phyloP scores from a whole-genome alignment of 75 land plant genomes.

The Isoetes taiwanensis region DNA sequence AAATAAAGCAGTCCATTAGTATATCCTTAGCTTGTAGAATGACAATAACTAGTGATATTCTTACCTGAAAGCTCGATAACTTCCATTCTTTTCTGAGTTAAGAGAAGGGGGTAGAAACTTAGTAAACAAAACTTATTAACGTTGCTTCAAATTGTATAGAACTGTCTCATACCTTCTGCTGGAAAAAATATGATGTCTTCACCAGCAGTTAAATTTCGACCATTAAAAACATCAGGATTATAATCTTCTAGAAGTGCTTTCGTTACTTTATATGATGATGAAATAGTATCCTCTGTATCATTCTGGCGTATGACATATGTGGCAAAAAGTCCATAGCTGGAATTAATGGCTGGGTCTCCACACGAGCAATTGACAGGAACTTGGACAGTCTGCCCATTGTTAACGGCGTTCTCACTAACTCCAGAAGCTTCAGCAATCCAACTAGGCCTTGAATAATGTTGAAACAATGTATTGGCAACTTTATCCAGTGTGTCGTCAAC shows the following conservation, averaged over 20 bases:
- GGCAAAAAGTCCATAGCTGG: conserved; percentile 53
- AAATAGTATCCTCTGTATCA: conserved; percentile 30
- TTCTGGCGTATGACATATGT: conserved; percentile 39
- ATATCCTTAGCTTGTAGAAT: not conserved
- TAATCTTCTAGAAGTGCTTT: conserved; percentile 31
- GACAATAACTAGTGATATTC: not conserved
- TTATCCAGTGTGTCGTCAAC: conserved; percentile 22
- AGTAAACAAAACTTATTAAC: not conserved
- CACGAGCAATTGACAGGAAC: conserved; percentile 77
- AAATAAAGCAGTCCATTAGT: conserved; percentile 1
- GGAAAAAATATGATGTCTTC: conserved; percentile 16
- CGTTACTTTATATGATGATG: conserved; percentile 8
- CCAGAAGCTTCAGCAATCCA: conserved; percentile 19
- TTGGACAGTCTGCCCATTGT: conserved; percentile 12
- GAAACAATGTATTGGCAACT: conserved; percentile 17
- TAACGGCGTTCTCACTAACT: conserved; percentile 14
- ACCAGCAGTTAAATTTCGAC: not conserved
- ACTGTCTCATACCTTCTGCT: conserved; percentile 19
- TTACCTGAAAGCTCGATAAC: not conserved
- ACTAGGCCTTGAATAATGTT: conserved; percentile 32
- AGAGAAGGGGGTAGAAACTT: not conserved
- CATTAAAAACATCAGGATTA: conserved; percentile 25
- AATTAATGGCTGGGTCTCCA: conserved; percentile 37
- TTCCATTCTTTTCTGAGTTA: conserved; percentile 6
- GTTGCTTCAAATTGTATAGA: not conserved